Evolutionary conservation across 805 yeast genomes (phyloP).

Genomic region (Candida fluviatilis): DNA sequence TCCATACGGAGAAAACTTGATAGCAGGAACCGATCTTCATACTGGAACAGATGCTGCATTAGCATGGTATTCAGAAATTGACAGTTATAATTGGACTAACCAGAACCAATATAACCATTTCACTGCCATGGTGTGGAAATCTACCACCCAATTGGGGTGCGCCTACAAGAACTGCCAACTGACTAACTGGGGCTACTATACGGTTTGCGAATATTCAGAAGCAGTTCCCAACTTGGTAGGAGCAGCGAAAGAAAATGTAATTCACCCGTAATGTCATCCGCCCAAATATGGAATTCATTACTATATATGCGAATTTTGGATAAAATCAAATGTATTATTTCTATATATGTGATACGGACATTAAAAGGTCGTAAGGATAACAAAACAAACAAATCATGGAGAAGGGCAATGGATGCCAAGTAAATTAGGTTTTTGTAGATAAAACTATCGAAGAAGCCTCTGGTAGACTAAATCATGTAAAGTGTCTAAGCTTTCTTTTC

Average conservation of each 20-base stretch:
- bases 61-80: constrained; percentile 40
- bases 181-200: constrained; percentile 21
- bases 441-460: too few relatives aligned
- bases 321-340: too few relatives aligned
- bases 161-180: constrained; percentile 26
- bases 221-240: constrained; percentile 1
- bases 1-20: constrained; percentile 36
- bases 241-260: background rate
- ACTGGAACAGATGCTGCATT: constrained; percentile 28
- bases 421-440: too few relatives aligned
- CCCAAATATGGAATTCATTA: background rate
- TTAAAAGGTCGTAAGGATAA: background rate
- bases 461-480: too few relatives aligned
- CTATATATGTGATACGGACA: background rate
- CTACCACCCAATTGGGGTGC: constrained; percentile 30
- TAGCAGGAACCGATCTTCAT: constrained; percentile 25
- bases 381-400: background rate
- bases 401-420: background rate
- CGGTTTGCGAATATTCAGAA: constrained; percentile 1
- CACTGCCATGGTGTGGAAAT: constrained; percentile 36
- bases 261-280: background rate
- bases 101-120: constrained; percentile 32
- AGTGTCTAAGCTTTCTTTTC: background rate
- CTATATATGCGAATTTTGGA: background rate
- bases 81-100: constrained; percentile 22